Conservation (phyloP, 148 eudicot species). For the Bassia scoparia region DNA sequence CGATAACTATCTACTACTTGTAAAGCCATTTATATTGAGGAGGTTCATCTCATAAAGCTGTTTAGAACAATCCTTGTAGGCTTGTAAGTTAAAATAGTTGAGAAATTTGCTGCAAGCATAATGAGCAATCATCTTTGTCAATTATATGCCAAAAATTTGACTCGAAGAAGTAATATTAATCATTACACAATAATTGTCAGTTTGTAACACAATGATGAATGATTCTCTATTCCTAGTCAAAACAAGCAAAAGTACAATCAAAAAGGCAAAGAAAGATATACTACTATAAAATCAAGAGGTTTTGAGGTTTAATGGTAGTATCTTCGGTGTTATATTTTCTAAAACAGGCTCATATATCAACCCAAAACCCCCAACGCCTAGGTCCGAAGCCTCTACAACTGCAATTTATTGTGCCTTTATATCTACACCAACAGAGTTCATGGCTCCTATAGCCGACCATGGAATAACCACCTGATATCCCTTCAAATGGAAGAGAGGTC, state of each 20-base stretch:
- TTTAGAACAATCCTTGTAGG: conserved; percentile 88
- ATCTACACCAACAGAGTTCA: too few species aligned
- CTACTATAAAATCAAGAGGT: not conserved
- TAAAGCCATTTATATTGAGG: conserved; percentile 80
- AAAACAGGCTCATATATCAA: too few species aligned
- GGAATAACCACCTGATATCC: not conserved
- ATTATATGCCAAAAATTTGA: not conserved
- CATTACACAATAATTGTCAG: not conserved
- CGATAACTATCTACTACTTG: conserved; percentile 48
- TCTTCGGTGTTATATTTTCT: too few species aligned
- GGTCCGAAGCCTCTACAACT: too few species aligned
- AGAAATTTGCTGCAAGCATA: conserved; percentile 72
- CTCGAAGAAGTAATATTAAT: not conserved
- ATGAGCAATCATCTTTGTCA: conserved; percentile 17
- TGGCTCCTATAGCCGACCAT: not conserved
- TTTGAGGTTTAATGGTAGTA: too few species aligned
- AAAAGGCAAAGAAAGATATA: too few species aligned
- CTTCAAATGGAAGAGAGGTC: not conserved
- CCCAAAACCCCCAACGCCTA: too few species aligned
- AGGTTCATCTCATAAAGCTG: conserved; percentile 97
- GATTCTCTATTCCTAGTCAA: not conserved
- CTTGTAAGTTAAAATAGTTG: conserved; percentile 85
- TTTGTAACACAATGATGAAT: not conserved
- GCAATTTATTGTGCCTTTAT: too few species aligned
- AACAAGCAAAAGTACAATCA: not conserved